Evolutionary conservation across 225 moss, liverwort and hornwort genomes (phyloP), one percentile per base, ranked within the genome.

Genomic region (Bryum argenteum): DNA sequence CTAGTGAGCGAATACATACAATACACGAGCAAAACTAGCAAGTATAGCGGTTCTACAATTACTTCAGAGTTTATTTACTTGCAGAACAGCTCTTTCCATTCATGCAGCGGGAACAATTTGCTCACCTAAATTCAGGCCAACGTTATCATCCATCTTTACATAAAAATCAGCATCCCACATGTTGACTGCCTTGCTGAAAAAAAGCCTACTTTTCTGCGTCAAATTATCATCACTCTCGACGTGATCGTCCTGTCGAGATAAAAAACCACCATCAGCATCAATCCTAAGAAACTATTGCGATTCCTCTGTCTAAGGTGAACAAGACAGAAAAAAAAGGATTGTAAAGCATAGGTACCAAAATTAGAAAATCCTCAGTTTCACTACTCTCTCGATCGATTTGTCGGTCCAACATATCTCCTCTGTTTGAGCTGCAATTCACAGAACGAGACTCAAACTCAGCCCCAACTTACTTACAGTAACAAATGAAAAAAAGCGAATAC

Each of bases 81-180:
- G 40, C 8, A 59, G 2, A 69, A 68, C 5, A 48, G 48, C 54
- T 28, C 15, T 3, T n/a, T n/a, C n/a, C n/a, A 15, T 37, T 23
- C 41, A 64, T 41, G 41, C 53, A 54, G 64, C 16, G 71, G 52
- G 59, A 45, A 60, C 3, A 48, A 40, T 10, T 65, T 66, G 53
- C 83, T 88, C 85, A 98, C 98, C 98, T 82, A 98, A 75, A 67
- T 88, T 92, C 54, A 98, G 79, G 38, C 87, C 91, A 66, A 91
- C 80, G 53, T 94, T 84, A 69, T 98, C 94, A 77, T 94, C 92
- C 58, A 98, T 88, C 84, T 98, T 98, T 67, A 90, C 76, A 74
- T 98, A 98, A 74, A 91, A 98, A 67, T 92, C 94, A 75, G 94
- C 91, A 67, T 94, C 85, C 98, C 98, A 98, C 37, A 67, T 78